Conservation (phyloP, 345 rosid genomes). For the Cardamine chenopodiifolia region DNA sequence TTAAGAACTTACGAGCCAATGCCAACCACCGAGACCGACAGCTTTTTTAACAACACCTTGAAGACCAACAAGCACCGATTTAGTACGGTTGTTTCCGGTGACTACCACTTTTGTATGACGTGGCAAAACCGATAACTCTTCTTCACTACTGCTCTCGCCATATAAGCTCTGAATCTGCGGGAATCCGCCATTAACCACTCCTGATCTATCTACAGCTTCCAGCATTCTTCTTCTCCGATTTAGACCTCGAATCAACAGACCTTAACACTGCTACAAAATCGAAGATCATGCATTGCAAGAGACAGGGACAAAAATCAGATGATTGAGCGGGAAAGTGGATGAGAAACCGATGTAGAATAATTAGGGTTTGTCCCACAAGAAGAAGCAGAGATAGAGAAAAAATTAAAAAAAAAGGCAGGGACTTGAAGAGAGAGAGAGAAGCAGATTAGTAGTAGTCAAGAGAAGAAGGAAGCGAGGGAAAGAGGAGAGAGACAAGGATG, state of each 20-base stretch:
- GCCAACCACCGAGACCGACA: slow-evolving; percentile 98
- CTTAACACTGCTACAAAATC: slow-evolving; percentile 34
- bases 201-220: slow-evolving; percentile 75
- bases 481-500: slow-evolving; percentile 64
- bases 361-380: slow-evolving; percentile 50
- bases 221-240: slow-evolving; percentile 51
- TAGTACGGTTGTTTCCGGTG: slow-evolving; percentile 94
- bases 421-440: slow-evolving; percentile 42
- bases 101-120: slow-evolving; percentile 94
- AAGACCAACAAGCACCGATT: slow-evolving; percentile 94
- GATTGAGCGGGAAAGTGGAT: slow-evolving; percentile 29
- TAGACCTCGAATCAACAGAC: background rate
- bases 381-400: slow-evolving; percentile 50
- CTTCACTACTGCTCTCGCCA: slow-evolving; percentile 88
- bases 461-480: slow-evolving; percentile 30
- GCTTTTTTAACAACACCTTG: slow-evolving; percentile 97
- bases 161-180: slow-evolving; percentile 64
- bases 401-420: background rate
- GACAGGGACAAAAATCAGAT: slow-evolving; percentile 23
- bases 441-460: slow-evolving; percentile 33
- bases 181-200: slow-evolving; percentile 58
- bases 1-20: slow-evolving; percentile 74
- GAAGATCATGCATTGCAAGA: slow-evolving; percentile 73
- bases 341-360: slow-evolving; percentile 33
- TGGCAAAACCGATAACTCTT: slow-evolving; percentile 92